Conservation (phyloP, 805 yeast genomes). For the Candida stauntonica region DNA sequence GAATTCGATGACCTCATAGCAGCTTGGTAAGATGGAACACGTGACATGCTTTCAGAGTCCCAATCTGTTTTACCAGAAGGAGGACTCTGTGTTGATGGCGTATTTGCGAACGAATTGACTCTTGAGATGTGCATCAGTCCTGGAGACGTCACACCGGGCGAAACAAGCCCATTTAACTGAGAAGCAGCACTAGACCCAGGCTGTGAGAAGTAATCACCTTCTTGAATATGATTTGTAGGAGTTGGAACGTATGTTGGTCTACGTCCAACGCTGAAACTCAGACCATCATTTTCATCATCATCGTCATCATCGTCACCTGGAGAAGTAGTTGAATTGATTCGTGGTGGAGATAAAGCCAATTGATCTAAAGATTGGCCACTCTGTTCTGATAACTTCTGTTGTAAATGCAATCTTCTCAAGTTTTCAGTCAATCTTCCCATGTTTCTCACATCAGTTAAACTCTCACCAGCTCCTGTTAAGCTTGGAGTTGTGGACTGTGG, state of each 20-base stretch:
- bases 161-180: slow-evolving; percentile 16
- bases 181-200: slow-evolving; percentile 7
- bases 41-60: slow-evolving; percentile 45
- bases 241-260: slow-evolving; percentile 16
- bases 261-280: slow-evolving; percentile 15
- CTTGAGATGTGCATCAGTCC: slow-evolving; percentile 55
- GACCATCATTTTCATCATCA: slow-evolving; percentile 22
- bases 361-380: slow-evolving; percentile 28
- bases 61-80: slow-evolving; percentile 28
- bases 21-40: slow-evolving; percentile 81
- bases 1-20: slow-evolving; percentile 59
- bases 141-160: slow-evolving; percentile 49
- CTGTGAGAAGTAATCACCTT: slow-evolving; percentile 34
- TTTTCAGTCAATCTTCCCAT: slow-evolving; percentile 43
- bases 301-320: slow-evolving; percentile 22
- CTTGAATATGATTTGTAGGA: slow-evolving; percentile 23
- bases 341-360: slow-evolving; percentile 14
- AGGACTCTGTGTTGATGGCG: slow-evolving; percentile 10
- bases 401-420: slow-evolving; percentile 46
- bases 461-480: slow-evolving; percentile 16
- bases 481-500: slow-evolving; percentile 27
- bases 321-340: too few species aligned
- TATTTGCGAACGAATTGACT: slow-evolving; percentile 43
- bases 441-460: slow-evolving; percentile 26
- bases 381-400: slow-evolving; percentile 40